Conservation (phyloP, 176 grass and related monocot species). For the Ensete ventricosum region DNA sequence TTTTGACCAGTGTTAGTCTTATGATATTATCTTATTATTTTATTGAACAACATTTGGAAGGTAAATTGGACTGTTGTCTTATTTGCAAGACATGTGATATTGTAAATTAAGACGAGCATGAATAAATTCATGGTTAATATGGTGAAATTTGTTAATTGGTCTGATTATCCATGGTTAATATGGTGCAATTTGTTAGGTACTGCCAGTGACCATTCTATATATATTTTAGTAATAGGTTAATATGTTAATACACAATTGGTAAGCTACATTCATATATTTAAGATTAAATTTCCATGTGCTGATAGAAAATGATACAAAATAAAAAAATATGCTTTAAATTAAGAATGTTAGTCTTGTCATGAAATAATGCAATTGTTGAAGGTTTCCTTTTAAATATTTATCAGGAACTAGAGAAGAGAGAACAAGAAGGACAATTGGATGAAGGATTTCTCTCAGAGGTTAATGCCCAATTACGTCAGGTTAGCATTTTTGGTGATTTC, state of each 20-base stretch:
- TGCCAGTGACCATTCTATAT: too few relatives aligned
- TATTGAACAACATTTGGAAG: too few relatives aligned
- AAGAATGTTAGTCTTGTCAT: neutral
- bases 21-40: too few relatives aligned
- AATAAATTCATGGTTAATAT: too few relatives aligned
- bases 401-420: conserved; percentile 62
- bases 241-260: neutral
- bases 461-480: conserved; percentile 87
- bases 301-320: neutral
- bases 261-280: neutral
- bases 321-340: neutral
- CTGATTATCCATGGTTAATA: too few relatives aligned
- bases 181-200: too few relatives aligned
- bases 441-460: conserved; percentile 94
- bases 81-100: too few relatives aligned
- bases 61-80: too few relatives aligned
- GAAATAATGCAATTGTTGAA: neutral
- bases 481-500: conserved; percentile 14
- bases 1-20: too few relatives aligned
- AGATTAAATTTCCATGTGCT: neutral
- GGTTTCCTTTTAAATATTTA: neutral
- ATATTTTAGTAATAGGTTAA: too few relatives aligned
- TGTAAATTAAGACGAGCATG: too few relatives aligned
- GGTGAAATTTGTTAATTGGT: too few relatives aligned
- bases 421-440: conserved; percentile 74